phyloP scores from a whole-genome alignment of 129 eudicot genomes.

The Pulicaria dysenterica region DNA sequence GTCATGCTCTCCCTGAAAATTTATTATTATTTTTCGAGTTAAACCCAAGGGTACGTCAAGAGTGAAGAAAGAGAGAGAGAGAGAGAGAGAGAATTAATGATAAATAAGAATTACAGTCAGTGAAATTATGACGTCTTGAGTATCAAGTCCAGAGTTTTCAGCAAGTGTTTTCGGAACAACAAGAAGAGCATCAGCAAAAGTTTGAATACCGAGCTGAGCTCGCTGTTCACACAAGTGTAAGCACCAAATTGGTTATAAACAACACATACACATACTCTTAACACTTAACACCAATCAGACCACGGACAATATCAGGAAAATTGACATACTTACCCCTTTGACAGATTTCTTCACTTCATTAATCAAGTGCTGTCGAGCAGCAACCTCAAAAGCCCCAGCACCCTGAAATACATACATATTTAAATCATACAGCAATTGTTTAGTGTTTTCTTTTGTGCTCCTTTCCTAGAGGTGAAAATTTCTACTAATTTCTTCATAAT shows the following conservation, averaged over 20 bases:
- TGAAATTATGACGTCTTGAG: conserved; percentile 79
- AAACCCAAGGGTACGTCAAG: neutral
- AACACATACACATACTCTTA: neutral
- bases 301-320: neutral
- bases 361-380: conserved; percentile 77
- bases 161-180: conserved; percentile 90
- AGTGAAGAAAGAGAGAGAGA: neutral
- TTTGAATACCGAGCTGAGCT: conserved; percentile 88
- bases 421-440: neutral
- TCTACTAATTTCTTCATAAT: too few relatives aligned
- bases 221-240: conserved; percentile 48
- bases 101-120: conserved; percentile 55
- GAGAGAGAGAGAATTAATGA: neutral
- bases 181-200: conserved; percentile 92
- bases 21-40: neutral
- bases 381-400: conserved; percentile 95
- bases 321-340: conserved; percentile 58
- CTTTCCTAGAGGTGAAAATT: too few relatives aligned
- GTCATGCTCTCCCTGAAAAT: conserved; percentile 81
- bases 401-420: conserved; percentile 50
- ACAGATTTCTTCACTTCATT: conserved; percentile 89
- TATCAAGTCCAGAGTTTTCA: conserved; percentile 92
- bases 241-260: conserved; percentile 8
- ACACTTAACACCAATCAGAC: neutral
- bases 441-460: neutral